Evolutionary conservation across 225 moss, liverwort and hornwort genomes (phyloP), one percentile per base, ranked within the genome.

Genomic region (Takakia lepidozioides): DNA sequence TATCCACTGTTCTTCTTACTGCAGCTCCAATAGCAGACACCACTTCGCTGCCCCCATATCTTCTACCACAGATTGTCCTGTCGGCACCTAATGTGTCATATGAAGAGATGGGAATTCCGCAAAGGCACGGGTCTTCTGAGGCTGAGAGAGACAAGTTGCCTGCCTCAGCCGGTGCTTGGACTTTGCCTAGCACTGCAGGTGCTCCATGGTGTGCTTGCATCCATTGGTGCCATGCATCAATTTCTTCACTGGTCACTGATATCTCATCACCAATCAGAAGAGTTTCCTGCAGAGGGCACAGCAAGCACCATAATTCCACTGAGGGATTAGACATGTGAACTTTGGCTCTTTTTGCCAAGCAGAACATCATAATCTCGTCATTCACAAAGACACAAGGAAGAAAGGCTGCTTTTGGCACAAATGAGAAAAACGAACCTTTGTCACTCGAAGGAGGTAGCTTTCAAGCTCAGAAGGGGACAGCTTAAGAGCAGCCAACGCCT

Each of bases 391-490:
- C n/a, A n/a, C n/a, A n/a, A n/a, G n/a, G n/a, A n/a, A n/a, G n/a
- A n/a, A n/a, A n/a, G n/a, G n/a, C n/a, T n/a, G n/a, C n/a, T n/a
- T n/a, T n/a, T n/a, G n/a, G n/a, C n/a, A n/a, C n/a, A n/a, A n/a
- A n/a, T n/a, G n/a, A n/a, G 8, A 2, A 22, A 25, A 7, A 11
- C 29, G 9, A 5, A 81, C 62, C 51, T 79, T 61, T 25, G 83
- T 66, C 43, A 85, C 84, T 41, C 82, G 82, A 46, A 84, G 74
- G 30, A 82, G 67, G 46, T 80, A 85, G 53, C 72, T 80, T 64
- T 98, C 91, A 47, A 85, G 77, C 34, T 91, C 87, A 18, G 68
- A 55, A 13, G 95, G 85, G 21, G 75, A 78, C 52, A 87, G 71
- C 53, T 83, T 68, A 9, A 91, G 81, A 43, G 85, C 62, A 25